Percentiles rank a stretch among this genome's conserved stretches.
phyloP scores from a whole-genome alignment of 495 filamentous ascomycete species.

The Daldinia loculata region DNA sequence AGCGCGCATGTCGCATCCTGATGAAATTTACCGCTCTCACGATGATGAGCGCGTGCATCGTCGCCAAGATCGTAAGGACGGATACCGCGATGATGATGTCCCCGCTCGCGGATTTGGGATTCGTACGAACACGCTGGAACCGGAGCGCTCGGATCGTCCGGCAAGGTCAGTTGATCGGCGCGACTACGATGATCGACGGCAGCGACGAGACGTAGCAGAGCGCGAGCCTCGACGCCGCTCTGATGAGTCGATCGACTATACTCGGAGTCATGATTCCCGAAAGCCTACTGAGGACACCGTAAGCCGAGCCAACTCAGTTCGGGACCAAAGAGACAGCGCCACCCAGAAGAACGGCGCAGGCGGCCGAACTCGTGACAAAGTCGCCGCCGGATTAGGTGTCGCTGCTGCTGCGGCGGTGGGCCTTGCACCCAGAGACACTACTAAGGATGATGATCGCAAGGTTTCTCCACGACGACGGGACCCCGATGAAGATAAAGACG shows the following conservation, averaged over 20 bases:
- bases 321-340: constrained; percentile 42
- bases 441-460: constrained; percentile 48
- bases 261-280: constrained; percentile 33
- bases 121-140: constrained; percentile 48
- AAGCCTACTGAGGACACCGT: constrained; percentile 32
- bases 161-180: constrained; percentile 40
- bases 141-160: constrained; percentile 40
- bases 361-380: constrained; percentile 49
- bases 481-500: constrained; percentile 36
- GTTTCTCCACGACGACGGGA: constrained; percentile 42
- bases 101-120: constrained; percentile 56
- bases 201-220: constrained; percentile 44
- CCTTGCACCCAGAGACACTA: constrained; percentile 37
- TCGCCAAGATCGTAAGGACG: constrained; percentile 48
- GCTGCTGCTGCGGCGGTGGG: constrained; percentile 53
- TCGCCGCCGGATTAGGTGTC: constrained; percentile 47
- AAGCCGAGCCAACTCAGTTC: constrained; percentile 29
- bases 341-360: constrained; percentile 38
- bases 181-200: constrained; percentile 51
- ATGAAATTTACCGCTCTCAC: constrained; percentile 54
- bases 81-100: constrained; percentile 52
- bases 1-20: constrained; percentile 48
- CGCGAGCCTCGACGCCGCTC: constrained; percentile 49
- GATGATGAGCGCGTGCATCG: constrained; percentile 50
- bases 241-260: constrained; percentile 46